A percentile compares a stretch with the other conserved stretches of the same genome.
phyloP scores from a whole-genome alignment of 2,329 filamentous ascomycete genomes.

The Pseudogymnoascus sp. region DNA sequence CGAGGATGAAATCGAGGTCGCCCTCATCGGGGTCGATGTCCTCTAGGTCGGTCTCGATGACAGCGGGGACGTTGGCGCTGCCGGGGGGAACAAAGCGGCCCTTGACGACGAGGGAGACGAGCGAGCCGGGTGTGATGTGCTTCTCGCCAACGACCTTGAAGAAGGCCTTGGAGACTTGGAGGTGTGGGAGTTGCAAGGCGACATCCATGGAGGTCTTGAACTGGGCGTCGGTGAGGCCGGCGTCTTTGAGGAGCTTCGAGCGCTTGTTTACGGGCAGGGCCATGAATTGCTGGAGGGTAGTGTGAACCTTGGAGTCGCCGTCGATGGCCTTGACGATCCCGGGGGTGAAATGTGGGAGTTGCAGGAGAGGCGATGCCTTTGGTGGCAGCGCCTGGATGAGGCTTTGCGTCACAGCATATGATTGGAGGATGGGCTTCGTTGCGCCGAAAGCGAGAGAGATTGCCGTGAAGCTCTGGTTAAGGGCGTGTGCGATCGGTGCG shows the following conservation, averaged over 20 bases:
- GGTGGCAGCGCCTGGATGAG: constrained; percentile 85
- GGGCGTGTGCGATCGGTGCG: constrained; percentile 72
- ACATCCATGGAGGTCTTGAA: constrained; percentile 69
- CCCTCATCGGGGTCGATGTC: constrained; percentile 90
- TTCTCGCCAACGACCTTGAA: constrained; percentile 98
- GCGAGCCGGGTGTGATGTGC: constrained; percentile 80
- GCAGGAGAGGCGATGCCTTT: constrained; percentile 75
- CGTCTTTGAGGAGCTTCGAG: constrained; percentile 60
- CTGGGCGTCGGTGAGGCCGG: constrained; percentile 64
- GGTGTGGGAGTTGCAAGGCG: constrained; percentile 72
- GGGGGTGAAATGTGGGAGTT: constrained; percentile 79
- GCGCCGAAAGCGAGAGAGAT: constrained; percentile 84
- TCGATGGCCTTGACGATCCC: constrained; percentile 59
- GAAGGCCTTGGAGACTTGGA: constrained; percentile 85
- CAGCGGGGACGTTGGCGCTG: constrained; percentile 60
- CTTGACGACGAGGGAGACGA: constrained; percentile 93
- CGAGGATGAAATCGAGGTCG: constrained; percentile 77
- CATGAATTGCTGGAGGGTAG: constrained; percentile 85
- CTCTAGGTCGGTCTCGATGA: constrained; percentile 73
- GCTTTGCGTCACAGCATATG: constrained; percentile 75
- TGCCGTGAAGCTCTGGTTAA: constrained; percentile 79
- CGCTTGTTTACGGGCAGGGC: constrained; percentile 67
- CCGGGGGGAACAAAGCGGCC: constrained; percentile 88
- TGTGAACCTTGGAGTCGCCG: constrained; percentile 64
- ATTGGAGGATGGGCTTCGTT: constrained; percentile 70